phyloP scores from a whole-genome alignment of 495 filamentous ascomycete species.

The Patellaria atrata region DNA sequence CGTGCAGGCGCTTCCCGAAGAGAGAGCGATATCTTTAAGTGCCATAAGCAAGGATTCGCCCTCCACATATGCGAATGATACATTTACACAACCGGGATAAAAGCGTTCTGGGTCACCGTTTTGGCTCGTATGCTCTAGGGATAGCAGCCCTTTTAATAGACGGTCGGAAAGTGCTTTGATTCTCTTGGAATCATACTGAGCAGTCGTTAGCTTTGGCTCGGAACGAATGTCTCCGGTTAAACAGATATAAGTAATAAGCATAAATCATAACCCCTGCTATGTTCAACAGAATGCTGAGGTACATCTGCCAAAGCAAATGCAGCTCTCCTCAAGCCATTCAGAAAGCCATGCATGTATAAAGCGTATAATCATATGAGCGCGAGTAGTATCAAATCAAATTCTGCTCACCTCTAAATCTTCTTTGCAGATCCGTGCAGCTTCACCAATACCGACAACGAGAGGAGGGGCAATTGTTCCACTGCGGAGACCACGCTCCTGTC shows the following conservation, averaged over 20 bases:
- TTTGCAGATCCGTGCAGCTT: slow-evolving; percentile 81
- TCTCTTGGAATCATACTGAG: slow-evolving; percentile 82
- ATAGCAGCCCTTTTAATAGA: slow-evolving; percentile 61
- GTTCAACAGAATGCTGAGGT: slow-evolving; percentile 35
- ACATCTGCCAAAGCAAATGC: slow-evolving; percentile 21
- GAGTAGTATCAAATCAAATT: slow-evolving; percentile 8
- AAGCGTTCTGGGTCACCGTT: slow-evolving; percentile 74
- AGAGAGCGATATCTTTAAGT: slow-evolving; percentile 92
- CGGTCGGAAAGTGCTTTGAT: slow-evolving; percentile 70
- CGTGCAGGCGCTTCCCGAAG: slow-evolving; percentile 92
- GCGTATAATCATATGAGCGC: slow-evolving; percentile 46
- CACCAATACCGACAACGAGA: slow-evolving; percentile 81
- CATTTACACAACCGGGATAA: slow-evolving; percentile 95
- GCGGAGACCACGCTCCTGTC: slow-evolving; percentile 85
- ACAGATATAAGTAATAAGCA: slow-evolving; percentile 2
- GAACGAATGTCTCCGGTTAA: background rate
- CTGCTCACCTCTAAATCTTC: slow-evolving; percentile 74
- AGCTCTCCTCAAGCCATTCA: slow-evolving; percentile 32
- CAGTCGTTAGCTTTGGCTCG: slow-evolving; percentile 22
- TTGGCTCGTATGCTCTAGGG: slow-evolving; percentile 80
- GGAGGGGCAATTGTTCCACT: slow-evolving; percentile 88
- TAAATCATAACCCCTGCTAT: slow-evolving; percentile 40
- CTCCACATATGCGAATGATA: slow-evolving; percentile 96
- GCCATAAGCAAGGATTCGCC: slow-evolving; percentile 97
- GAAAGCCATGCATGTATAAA: slow-evolving; percentile 52